Evolutionary conservation across 2,329 filamentous ascomycete species (phyloP).

Genomic region (Sclerotinia spermophila): DNA sequence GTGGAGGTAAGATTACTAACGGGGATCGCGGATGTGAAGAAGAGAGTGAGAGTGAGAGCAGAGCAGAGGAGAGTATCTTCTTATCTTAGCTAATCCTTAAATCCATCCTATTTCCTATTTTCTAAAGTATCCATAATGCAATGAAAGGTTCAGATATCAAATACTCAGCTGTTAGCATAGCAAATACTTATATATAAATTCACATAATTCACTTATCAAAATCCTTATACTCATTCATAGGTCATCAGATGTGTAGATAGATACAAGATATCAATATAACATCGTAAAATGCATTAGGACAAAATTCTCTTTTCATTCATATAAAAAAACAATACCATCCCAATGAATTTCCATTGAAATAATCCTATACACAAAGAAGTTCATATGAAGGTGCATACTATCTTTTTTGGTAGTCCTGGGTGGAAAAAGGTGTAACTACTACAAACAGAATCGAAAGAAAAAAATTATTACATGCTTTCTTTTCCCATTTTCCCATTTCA

Average conservation of each 20-base stretch:
- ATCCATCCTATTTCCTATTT: too few species aligned
- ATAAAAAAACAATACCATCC: conserved; percentile 12
- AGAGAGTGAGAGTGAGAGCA: too few species aligned
- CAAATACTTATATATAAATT: background rate
- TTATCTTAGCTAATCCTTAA: too few species aligned
- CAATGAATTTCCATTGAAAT: conserved; percentile 20
- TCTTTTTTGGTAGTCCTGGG: background rate
- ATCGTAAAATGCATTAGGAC: conserved; percentile 2
- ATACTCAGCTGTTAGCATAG: background rate
- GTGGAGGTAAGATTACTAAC: too few species aligned
- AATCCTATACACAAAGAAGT: conserved; percentile 28
- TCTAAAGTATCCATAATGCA: too few species aligned
- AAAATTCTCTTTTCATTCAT: conserved; percentile 11
- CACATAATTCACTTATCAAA: background rate
- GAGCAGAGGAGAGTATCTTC: too few species aligned
- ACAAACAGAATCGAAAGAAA: conserved; percentile 23
- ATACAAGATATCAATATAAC: background rate
- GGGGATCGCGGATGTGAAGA: too few species aligned
- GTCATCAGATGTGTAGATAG: background rate
- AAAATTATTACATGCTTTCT: conserved; percentile 31
- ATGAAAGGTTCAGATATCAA: too few species aligned
- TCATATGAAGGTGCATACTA: background rate
- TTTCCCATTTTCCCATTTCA: conserved; percentile 15
- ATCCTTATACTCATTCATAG: background rate
- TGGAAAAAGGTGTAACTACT: conserved; percentile 24